Conservation (phyloP, 371 early-diverging fungal species). For the Mycotypha africana region DNA sequence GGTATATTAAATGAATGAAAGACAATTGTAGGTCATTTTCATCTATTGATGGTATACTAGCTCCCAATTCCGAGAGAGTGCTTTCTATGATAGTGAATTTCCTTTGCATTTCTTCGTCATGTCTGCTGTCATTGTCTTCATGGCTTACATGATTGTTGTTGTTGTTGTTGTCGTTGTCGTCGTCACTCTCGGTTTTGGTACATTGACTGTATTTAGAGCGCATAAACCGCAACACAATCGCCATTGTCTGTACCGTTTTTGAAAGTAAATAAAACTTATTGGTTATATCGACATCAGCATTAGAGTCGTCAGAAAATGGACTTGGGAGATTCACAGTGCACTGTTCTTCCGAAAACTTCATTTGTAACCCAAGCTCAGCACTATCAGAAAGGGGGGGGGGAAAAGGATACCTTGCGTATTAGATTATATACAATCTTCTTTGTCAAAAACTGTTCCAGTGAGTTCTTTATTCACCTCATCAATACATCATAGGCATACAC, state of each 20-base stretch:
- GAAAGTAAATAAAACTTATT: conserved; percentile 31
- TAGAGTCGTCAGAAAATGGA: conserved; percentile 15
- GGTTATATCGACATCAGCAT: conserved; percentile 7
- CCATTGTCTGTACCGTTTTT: conserved; percentile 28
- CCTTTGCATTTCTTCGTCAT: too few species aligned
- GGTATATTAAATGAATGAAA: conserved; percentile 17
- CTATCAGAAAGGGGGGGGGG: too few species aligned
- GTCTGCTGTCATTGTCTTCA: too few species aligned
- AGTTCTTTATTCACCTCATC: too few species aligned
- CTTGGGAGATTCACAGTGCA: conserved; percentile 25
- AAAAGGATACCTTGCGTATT: too few species aligned
- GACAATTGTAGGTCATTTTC: not conserved
- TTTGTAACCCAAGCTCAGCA: conserved; percentile 22
- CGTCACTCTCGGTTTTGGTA: too few species aligned
- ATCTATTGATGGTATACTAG: conserved; percentile 1
- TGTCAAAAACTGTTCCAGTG: too few species aligned
- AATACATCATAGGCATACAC: conserved; percentile 18
- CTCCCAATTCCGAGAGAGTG: conserved; percentile 2
- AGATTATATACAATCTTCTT: too few species aligned
- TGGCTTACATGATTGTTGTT: not conserved
- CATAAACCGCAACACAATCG: conserved; percentile 25
- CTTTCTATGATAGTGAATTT: conserved; percentile 6
- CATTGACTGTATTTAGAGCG: conserved; percentile 14
- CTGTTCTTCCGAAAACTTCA: conserved; percentile 8
- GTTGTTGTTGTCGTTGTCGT: not conserved